Evolutionary conservation across 164 flowering plant genomes (phyloP).

Genomic region (Macadamia integrifolia): DNA sequence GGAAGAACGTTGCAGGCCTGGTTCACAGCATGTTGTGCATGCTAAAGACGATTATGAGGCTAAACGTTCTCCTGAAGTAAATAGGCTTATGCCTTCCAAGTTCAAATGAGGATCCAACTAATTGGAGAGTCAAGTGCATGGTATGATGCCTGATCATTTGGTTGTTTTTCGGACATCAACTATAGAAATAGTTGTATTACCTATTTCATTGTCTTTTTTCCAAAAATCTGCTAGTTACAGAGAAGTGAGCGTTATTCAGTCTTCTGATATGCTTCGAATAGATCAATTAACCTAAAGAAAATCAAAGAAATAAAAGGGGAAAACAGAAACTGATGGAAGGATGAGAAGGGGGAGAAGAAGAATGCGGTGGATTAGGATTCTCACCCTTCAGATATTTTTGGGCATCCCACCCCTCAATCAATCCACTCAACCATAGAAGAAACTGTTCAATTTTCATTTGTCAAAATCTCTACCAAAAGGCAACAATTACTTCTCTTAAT

Average conservation of each 20-base stretch:
- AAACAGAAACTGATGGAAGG: too few relatives aligned
- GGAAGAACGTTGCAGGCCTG: constrained; percentile 49
- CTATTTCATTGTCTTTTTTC: too few relatives aligned
- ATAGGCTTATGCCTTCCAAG: constrained; percentile 20
- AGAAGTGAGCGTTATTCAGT: constrained; percentile 78
- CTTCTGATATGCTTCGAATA: constrained; percentile 30
- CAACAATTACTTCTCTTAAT: too few relatives aligned
- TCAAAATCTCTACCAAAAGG: too few relatives aligned
- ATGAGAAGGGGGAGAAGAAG: too few relatives aligned
- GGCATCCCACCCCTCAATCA: too few relatives aligned
- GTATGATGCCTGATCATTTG: constrained; percentile 25
- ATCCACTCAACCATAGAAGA: too few relatives aligned
- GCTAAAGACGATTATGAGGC: constrained; percentile 47
- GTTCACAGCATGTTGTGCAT: constrained; percentile 39
- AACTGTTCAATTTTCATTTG: too few relatives aligned
- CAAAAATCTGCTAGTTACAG: constrained; percentile 28
- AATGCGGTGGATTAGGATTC: too few relatives aligned
- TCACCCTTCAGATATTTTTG: too few relatives aligned
- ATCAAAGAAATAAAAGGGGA: too few relatives aligned
- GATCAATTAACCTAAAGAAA: too few relatives aligned
- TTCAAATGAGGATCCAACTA: constrained; percentile 37
- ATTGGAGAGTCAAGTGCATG: constrained; percentile 84
- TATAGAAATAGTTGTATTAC: neutral
- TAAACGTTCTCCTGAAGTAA: constrained; percentile 23
- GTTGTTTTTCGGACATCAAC: neutral